A percentile compares a stretch with the other conserved stretches of the same genome.
Conservation (phyloP, 257 asterid genomes). For the Solanum piurae region DNA sequence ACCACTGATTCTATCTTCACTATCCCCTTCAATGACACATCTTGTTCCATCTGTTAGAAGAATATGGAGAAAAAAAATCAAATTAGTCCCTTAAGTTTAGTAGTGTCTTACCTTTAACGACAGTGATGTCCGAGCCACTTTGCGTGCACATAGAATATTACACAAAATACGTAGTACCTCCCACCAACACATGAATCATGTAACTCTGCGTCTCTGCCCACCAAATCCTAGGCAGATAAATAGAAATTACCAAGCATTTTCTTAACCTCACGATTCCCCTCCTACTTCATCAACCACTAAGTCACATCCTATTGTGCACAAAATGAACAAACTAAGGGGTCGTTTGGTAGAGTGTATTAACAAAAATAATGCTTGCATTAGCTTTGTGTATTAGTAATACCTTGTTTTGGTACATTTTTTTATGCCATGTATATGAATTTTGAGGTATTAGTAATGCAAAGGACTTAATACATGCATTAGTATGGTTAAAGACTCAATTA, state of each 20-base stretch:
- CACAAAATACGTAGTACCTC: neutral
- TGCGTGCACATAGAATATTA: neutral
- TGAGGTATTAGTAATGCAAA: no score
- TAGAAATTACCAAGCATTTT: neutral
- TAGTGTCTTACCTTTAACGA: neutral
- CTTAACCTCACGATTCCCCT: neutral
- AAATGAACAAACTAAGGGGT: neutral
- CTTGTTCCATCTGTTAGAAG: neutral
- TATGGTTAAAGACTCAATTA: no score
- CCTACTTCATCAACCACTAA: neutral
- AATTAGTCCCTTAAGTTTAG: neutral
- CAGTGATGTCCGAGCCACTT: neutral
- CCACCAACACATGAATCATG: neutral
- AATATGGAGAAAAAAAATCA: neutral
- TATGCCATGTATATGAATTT: no score
- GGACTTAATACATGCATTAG: no score
- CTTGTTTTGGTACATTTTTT: no score
- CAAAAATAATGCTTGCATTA: no score
- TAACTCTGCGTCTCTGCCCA: neutral
- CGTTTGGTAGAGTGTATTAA: no score
- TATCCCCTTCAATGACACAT: neutral
- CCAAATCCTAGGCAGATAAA: neutral
- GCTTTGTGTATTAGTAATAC: no score
- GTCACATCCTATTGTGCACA: neutral
- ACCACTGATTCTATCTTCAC: neutral